Base-by-base conservation (phyloP, 306 rosid genomes). In the Cajanus cajan region DNA sequence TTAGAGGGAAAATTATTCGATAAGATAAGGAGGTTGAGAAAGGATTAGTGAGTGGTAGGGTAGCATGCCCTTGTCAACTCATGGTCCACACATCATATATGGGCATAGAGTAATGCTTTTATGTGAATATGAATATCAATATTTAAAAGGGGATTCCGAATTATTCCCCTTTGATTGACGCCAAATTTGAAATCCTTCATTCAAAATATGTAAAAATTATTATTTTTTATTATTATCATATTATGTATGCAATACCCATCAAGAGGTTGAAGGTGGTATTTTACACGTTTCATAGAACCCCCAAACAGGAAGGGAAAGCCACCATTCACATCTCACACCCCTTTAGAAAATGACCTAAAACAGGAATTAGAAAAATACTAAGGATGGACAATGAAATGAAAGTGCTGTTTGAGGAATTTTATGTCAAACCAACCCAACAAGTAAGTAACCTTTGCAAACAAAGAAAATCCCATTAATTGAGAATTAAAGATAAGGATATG, bases 1-100 rank as follows among this genome's bases (percentile, higher is more conserved):
- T 94, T 90, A 88, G 83, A 82, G 83, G 68, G 68, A 85, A 89
- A 89, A 88, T 90, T 88, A 89, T 90, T 89, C 92, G 77, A 86
- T 67, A 82, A 67, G 96, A 89, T 85, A 85, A 90, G 88, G 87
- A 85, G 82, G 82, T 84, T 84, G 85, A 82, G 86, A 86, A 82
- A 86, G 86, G 86, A 83, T 86, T 74, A 76, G 74, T 81, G 28
- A 84, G 89, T 92, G 94, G 98, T 82, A 92, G 97, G 93, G 94
- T 89, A 88, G 88, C 83, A 88, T 89, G 88, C 96, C 98, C 98
- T 90, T 89, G 83, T 92, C 95, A 87, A 80, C 90, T 78, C 72
- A 57, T 72, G 82, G 80, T 69, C 88, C 85, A 34, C 81, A 78
- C 83, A 24, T 52, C 40, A 82, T 68, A 58, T 14, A 36, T 61